Percentiles rank a stretch among this genome's conserved stretches.
Conservation (phyloP, 805 yeast species). For the Diddensiella santjacobensis region DNA sequence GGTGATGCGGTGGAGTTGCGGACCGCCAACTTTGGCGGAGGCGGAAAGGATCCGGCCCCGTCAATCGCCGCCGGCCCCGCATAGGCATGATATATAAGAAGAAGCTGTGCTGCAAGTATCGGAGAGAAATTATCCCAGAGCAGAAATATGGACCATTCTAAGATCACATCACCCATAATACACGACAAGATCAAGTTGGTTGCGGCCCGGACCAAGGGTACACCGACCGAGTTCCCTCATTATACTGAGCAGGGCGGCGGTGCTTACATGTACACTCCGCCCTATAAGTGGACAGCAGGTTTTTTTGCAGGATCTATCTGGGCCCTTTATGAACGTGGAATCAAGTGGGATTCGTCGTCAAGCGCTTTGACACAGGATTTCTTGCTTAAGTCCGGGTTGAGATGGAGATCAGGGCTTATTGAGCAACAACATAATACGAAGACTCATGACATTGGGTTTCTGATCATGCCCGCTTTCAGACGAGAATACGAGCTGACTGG, state of each 20-base stretch:
- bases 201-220: neutral
- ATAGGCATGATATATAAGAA: neutral
- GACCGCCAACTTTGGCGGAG: neutral
- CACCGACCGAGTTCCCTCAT: constrained; percentile 7
- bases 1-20: neutral
- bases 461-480: constrained; percentile 27
- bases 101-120: too few species aligned
- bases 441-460: constrained; percentile 32
- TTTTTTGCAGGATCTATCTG: constrained; percentile 16
- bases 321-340: constrained; percentile 9
- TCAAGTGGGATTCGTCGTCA: neutral
- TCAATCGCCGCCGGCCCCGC: neutral
- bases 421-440: constrained; percentile 17
- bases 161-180: neutral
- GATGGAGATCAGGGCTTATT: constrained; percentile 4
- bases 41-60: neutral
- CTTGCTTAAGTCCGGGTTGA: neutral
- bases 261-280: constrained; percentile 4
- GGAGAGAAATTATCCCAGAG: too few species aligned
- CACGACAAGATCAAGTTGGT: neutral
- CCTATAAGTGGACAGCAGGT: constrained; percentile 16
- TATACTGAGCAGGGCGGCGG: neutral
- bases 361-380: neutral
- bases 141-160: neutral
- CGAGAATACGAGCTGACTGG: constrained; percentile 27